Base-by-base conservation (phyloP, 208 protist species). In the Crithidia brevicula region DNA sequence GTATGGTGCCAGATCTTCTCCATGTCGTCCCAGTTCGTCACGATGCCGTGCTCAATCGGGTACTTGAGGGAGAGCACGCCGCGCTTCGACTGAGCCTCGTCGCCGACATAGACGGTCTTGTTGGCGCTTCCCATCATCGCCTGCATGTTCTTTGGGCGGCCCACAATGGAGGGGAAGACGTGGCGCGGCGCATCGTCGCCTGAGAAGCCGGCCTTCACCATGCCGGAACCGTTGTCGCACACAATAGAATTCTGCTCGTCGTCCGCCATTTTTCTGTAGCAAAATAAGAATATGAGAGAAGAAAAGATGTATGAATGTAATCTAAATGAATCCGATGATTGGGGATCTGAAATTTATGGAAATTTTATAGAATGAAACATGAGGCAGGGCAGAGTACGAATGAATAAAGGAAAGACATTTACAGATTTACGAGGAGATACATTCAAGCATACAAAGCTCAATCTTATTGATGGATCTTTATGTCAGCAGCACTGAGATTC, bases 1-100 rank as follows among this genome's bases (percentile, higher is more conserved):
- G 97, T 99, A 77, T 99, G 97, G 73, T 99, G 92, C 98, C 97
- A 99, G 58, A 98, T 96, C 78, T 98, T 98, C 83, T 99, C 96
- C 95, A 99, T 99, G 77, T 99, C 96, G 63, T 99, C 97, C 98
- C 98, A 99, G 85, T 99, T 99, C 66, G 94, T 98, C 22, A 99
- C 95, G 61, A 98, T 97, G 43, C 97, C 95, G 67, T 98, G 93
- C 77, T 97, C 93, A 54, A 98, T 98, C 45, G 97, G 96, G 74
- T 98, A 98, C 73, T 97, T 93, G 27, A 98, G 79, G 15, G 86
- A 87, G 28, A 98, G 85, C 28, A 98, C 95, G 75, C 96, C 96
- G 68, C 96, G 82, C 79, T 98, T 98, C 46, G 86, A 81, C 73
- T 98, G 95, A 5, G 96, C 96, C 78, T 99, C 96, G 58, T 98